Evolutionary conservation across 2,329 filamentous ascomycete genomes (phyloP), one percentile per base, ranked within the genome.

Genomic region (Shiraia sp.): DNA sequence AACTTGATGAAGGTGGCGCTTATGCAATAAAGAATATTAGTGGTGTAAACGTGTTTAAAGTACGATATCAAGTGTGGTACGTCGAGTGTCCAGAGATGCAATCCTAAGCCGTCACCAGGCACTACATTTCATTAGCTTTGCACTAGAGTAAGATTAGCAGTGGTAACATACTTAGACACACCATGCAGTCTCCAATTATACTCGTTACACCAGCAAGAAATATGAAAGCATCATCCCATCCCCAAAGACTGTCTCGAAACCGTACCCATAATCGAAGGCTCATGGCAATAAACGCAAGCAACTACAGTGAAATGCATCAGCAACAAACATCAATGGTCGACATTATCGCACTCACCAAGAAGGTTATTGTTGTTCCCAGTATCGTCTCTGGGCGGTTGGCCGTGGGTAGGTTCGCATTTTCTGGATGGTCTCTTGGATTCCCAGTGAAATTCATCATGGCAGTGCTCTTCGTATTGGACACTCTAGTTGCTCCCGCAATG

Each of bases 211-310:
- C 49, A 8, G 66, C 61, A 6, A 69, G 44, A 12, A 63, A 35
- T 12, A 70, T 59, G 9, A 68, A 64, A 2, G 57, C 23, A 42
- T 70, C 68, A 36, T 70, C 68, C 59, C 59, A 68, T n/a, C 68
- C 62, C 53, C 58, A 63, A 10, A 64, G 42, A 12, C 42, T 51
- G n/a, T 59, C 55, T 25, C 49, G 59, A 15, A 53, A 41, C 5
- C 68, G 63, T 13, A 58, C 55, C 51, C 52, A 64, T 38, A 70
- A 23, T 29, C 68, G 58, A 24, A 70, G 41, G 24, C 47, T 40
- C 12, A 65, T 49, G 12, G 61, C 61, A 10, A 63, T 34, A 17
- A 54, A 32, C 13, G 63, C 63, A 16, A 65, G 12, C 5, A 39
- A 16, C 65, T 69, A 35, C 12, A 22, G n/a, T 14, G 4, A 13